These are phyloP conservation scores for Venturia nashicola DNA, from an alignment of 2,329 filamentous ascomycete genomes.

Conservation along the genomic window DNA sequence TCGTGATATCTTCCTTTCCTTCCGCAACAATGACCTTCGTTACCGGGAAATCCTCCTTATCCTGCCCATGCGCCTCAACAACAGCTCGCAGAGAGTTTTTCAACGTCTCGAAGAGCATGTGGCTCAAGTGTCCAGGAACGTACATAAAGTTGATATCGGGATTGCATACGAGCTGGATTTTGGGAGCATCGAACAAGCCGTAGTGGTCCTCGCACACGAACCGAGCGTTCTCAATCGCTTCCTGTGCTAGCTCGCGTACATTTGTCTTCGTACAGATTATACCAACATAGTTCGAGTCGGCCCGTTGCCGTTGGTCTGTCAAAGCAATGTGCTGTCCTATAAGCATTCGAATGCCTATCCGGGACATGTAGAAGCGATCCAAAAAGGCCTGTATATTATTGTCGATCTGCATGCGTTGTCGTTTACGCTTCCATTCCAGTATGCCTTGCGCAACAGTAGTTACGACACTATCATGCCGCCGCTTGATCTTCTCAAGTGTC, in stretches of 20 bases:
- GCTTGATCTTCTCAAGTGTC: constrained; percentile 85
- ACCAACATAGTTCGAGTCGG: constrained; percentile 88
- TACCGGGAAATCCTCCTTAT: constrained; percentile 90
- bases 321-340: constrained; percentile 97
- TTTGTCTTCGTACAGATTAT: constrained; percentile 99
- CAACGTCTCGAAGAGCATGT: constrained; percentile 98
- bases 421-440: constrained; percentile 90
- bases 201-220: constrained; percentile 99
- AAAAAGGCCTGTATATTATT: constrained; percentile 95
- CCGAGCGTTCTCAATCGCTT: constrained; percentile 97
- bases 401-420: constrained; percentile 97
- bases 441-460: constrained; percentile 98
- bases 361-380: constrained; percentile 99
- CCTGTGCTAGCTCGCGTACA: constrained; percentile 83
- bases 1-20: constrained; percentile 96
- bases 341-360: constrained; percentile 97
- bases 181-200: constrained; percentile 89
- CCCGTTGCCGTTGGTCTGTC: constrained; percentile 80
- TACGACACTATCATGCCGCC: constrained; percentile 90
- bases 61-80: constrained; percentile 86
- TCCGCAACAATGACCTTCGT: constrained; percentile 97
- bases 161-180: constrained; percentile 92
- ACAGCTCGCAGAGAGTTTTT: constrained; percentile 97
- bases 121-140: constrained; percentile 92
- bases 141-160: constrained; percentile 98